Base-by-base conservation (phyloP, 2,329 filamentous ascomycete genomes). In the Ophiocordyceps unilateralis region DNA sequence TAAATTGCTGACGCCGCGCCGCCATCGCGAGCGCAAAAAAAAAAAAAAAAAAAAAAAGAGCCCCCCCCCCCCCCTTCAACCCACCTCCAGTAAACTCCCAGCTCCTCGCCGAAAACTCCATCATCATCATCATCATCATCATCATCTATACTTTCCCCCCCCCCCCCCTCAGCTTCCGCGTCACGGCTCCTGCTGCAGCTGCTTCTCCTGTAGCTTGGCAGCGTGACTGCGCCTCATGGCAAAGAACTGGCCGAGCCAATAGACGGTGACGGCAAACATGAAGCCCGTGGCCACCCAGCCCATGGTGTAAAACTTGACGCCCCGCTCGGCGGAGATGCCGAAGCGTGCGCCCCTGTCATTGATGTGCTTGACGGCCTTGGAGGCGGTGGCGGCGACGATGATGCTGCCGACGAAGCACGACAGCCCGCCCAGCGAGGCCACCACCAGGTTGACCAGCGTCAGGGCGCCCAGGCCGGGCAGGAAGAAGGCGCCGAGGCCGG, bases 261-360 rank as follows among this genome's bases (percentile, higher is more conserved):
- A 70, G 3, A 60, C 22, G 5, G 58, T 44, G 0, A 61, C 52
- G 1, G 57, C 46, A 4, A 60, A 51, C 63, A 71, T 69, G 46
- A 66, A 54, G 4, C 51, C 67, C 15, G 68, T 63, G 1, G 68
- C 59, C 5, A 66, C 59, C 70, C 69, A 74, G 5, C 61, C 61
- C 34, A 72, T 51, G 26, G 50, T 58, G 49, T 64, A 57, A 47
- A 74, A 69, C 54, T 65, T 64, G 38, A 42, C 50, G 8, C 70
- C 70, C 11, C 56, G 49, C 12, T 54, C 48, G 0, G 67, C 69
- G 2, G 61, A 57, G 20, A 74, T 56, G 37, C 69, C 69, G 15
- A 68, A 55, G 3, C 61, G 57, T 12, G 63, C 57, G 43, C 67
- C 68, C 6, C 58, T 47, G 1, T 63, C 53, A 50, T 68, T 66